A percentile compares a stretch with the other conserved stretches of the same genome.
phyloP scores from a whole-genome alignment of 2,329 filamentous ascomycete genomes.

The Diaporthe caulivora region DNA sequence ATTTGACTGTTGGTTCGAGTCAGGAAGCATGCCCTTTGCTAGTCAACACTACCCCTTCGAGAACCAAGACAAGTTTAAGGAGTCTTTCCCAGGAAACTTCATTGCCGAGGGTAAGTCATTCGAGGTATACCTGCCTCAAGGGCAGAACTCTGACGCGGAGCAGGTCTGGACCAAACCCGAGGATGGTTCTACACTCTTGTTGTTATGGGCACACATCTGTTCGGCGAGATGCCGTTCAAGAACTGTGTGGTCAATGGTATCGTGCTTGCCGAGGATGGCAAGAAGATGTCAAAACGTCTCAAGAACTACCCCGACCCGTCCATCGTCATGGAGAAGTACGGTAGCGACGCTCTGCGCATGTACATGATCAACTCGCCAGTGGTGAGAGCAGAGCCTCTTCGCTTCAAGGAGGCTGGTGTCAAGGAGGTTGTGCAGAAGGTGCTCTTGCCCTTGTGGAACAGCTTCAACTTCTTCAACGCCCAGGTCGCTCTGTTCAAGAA shows the following conservation, averaged over 20 bases:
- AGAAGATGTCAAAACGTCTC: conserved; percentile 98
- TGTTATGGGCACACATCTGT: conserved; percentile 89
- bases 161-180: conserved; percentile 83
- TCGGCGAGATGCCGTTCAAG: conserved; percentile 87
- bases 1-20: conserved; percentile 98
- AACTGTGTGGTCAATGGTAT: conserved; percentile 98
- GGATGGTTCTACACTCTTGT: conserved; percentile 97
- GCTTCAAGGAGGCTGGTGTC: conserved; percentile 92
- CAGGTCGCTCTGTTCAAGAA: conserved; percentile 91
- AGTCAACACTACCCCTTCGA: conserved; percentile 94
- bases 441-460: conserved; percentile 92
- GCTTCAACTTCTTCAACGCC: conserved; percentile 95
- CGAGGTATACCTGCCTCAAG: conserved; percentile 37
- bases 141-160: not conserved
- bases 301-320: conserved; percentile 95
- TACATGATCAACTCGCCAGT: conserved; percentile 98
- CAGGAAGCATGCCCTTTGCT: conserved; percentile 94
- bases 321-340: conserved; percentile 87
- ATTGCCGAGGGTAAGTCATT: conserved; percentile 79
- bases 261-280: conserved; percentile 92
- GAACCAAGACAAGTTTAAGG: conserved; percentile 83
- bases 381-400: conserved; percentile 88
- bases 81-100: conserved; percentile 90
- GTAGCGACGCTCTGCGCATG: conserved; percentile 91
- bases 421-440: conserved; percentile 96